Evolutionary conservation across 192 early-diverging fungal genomes (phyloP), one percentile per base, ranked within the genome.

Genomic region (Umbelopsis sp.): DNA sequence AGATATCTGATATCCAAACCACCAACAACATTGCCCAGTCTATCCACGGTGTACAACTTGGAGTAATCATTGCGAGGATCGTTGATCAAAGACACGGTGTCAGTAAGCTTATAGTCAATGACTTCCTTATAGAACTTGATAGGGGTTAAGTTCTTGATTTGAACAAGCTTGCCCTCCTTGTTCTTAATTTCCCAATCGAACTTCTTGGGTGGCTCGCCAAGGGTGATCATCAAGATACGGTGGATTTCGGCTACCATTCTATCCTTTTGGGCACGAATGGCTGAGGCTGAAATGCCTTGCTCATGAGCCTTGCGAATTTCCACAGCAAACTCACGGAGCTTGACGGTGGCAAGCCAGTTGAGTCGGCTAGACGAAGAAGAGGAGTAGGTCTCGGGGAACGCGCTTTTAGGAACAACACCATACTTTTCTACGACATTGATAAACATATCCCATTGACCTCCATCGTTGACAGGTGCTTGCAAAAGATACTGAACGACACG

Each of bases 381-480:
- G 66, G 88, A 84, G 69, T 74, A 85, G 15, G 82, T 83, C 74
- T 93, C 91, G 6, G 90, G 88, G 61, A 87, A 92, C 6, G 73
- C 67, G 3, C 73, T 49, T 41, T 93, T 91, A 25, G 92, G 88
- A 22, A 91, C 90, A 1, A 93, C 78, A 50, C 92, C 90, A 73
- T 93, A 91, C 69, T 92, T 91, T 64, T 89, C 81, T 30, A 93
- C 81, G 13, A 93, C 72, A 55, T 90, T 90, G 69, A 93, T 83
- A 51, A 91, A 85, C 91, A 93, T 92, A 64, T 91, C 90, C 86
- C 88, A 93, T 75, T 91, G 90, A 7, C 92, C 92, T 25, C 92
- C 90, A 52, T 92, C 92, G 45, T 72, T 79, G 35, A 92, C 73
- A n/a, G 92, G 91, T 22, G 80, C 80, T 49, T 80, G 80, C 25